Conservation (phyloP, 768 basidiomycete genomes). For the Roridomyces roridus region DNA sequence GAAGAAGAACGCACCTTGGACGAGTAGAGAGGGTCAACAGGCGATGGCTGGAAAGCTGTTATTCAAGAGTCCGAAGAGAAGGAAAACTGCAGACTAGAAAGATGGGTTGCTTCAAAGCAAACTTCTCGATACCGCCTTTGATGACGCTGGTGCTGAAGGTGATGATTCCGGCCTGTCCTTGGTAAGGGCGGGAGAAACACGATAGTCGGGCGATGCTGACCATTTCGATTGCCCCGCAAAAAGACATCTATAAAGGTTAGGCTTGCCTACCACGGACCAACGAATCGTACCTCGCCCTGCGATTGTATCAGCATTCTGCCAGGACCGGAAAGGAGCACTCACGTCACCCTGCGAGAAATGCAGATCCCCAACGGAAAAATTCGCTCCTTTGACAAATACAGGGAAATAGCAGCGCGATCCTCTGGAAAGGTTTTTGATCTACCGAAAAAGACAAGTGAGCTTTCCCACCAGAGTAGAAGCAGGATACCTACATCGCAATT, state of each 20-base stretch:
- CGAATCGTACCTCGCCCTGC: slow-evolving; percentile 59
- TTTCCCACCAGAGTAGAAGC: neutral
- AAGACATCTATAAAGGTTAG: slow-evolving; percentile 55
- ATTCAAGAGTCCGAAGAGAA: neutral
- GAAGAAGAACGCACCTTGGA: slow-evolving; percentile 51
- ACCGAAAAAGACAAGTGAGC: slow-evolving; percentile 3
- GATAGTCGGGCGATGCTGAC: slow-evolving; percentile 33
- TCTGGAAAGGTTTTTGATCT: slow-evolving; percentile 82
- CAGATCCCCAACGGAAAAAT: slow-evolving; percentile 78
- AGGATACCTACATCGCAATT: slow-evolving; percentile 65
- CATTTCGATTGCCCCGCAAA: slow-evolving; percentile 85
- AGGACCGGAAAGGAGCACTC: slow-evolving; percentile 14
- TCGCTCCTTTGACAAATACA: slow-evolving; percentile 78
- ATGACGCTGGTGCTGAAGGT: slow-evolving; percentile 77
- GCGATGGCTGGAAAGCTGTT: slow-evolving; percentile 58
- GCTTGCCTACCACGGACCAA: neutral
- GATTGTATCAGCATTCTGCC: slow-evolving; percentile 6
- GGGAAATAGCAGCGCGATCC: slow-evolving; percentile 80
- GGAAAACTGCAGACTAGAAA: slow-evolving; percentile 56
- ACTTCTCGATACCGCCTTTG: slow-evolving; percentile 76
- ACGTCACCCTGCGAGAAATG: slow-evolving; percentile 85
- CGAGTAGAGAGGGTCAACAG: slow-evolving; percentile 76
- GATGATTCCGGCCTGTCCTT: slow-evolving; percentile 65
- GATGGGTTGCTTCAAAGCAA: slow-evolving; percentile 75
- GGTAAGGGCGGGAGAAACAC: neutral